Conservation (phyloP, 2,329 filamentous ascomycete genomes). For the Arachnopeziza araneosa region DNA sequence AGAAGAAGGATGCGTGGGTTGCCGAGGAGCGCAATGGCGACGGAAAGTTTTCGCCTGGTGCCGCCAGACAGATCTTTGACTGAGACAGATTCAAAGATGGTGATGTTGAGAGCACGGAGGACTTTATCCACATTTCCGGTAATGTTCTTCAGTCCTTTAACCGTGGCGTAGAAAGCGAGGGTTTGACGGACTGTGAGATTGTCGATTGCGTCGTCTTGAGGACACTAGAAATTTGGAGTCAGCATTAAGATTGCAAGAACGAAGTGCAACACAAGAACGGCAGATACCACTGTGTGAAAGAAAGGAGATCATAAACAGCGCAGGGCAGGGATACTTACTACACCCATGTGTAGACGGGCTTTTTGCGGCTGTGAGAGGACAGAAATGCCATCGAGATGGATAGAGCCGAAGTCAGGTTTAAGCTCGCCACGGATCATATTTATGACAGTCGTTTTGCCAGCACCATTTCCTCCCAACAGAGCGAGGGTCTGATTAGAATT, state of each 20-base stretch:
- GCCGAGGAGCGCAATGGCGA: slow-evolving; percentile 31
- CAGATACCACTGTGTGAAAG: too few species aligned
- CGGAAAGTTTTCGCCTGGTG: slow-evolving; percentile 29
- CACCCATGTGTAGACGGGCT: slow-evolving; percentile 25
- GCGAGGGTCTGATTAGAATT: slow-evolving; percentile 56
- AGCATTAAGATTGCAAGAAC: too few species aligned
- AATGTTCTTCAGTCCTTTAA: slow-evolving; percentile 30
- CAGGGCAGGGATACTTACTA: slow-evolving; percentile 2
- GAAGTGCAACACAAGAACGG: too few species aligned
- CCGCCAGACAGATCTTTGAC: slow-evolving; percentile 30
- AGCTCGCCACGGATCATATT: slow-evolving; percentile 60
- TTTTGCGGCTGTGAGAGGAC: slow-evolving; percentile 33
- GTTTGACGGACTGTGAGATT: slow-evolving; percentile 30
- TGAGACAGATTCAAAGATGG: slow-evolving; percentile 19
- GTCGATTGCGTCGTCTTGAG: slow-evolving; percentile 33
- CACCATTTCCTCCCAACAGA: slow-evolving; percentile 60
- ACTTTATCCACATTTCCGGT: slow-evolving; percentile 26
- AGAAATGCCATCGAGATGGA: slow-evolving; percentile 54
- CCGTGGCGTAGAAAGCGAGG: slow-evolving; percentile 30
- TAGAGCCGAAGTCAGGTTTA: slow-evolving; percentile 50
- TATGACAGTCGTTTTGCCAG: slow-evolving; percentile 61
- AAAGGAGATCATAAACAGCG: too few species aligned
- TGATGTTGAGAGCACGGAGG: slow-evolving; percentile 27
- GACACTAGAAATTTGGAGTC: slow-evolving; percentile 14
- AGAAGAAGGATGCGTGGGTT: slow-evolving; percentile 30